Conservation (phyloP, 371 early-diverging fungal species). For the Mortierella sp. region DNA sequence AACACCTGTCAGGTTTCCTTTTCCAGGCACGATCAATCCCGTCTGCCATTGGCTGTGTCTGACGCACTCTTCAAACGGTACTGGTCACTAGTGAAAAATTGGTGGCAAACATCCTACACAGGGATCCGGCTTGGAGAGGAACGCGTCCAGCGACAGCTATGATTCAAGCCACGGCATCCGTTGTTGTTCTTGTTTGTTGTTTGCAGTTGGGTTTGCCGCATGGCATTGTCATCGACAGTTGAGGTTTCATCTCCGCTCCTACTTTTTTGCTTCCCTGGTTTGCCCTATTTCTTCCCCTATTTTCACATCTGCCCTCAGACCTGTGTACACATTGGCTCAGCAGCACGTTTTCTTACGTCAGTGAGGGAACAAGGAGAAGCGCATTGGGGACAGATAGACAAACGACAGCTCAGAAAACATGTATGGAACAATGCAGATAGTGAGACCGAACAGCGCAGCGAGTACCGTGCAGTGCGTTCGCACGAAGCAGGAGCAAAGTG, state of each 20-base stretch:
- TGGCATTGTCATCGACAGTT: not conserved
- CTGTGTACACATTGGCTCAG: slow-evolving; percentile 1
- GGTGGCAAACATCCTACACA: not conserved
- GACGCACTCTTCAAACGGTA: not conserved
- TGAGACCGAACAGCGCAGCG: not conserved
- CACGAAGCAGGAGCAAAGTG: not conserved
- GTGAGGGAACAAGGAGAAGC: not conserved
- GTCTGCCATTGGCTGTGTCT: not conserved
- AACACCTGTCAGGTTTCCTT: slow-evolving; percentile 4
- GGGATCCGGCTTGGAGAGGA: not conserved
- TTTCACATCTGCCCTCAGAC: not conserved
- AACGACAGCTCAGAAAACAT: not conserved
- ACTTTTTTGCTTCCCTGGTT: not conserved
- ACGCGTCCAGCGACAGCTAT: not conserved
- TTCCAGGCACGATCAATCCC: slow-evolving; percentile 15
- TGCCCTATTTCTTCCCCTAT: not conserved
- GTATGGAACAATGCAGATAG: not conserved
- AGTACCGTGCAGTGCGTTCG: not conserved
- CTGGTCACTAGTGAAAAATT: not conserved
- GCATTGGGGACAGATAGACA: not conserved
- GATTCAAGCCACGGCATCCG: not conserved
- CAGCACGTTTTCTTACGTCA: slow-evolving; percentile 12
- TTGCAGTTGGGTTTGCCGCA: not conserved
- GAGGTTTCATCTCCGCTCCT: slow-evolving; percentile 1
- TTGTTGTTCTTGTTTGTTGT: not conserved